Base-by-base conservation (phyloP, 805 yeast species). In the Lachancea cidri region DNA sequence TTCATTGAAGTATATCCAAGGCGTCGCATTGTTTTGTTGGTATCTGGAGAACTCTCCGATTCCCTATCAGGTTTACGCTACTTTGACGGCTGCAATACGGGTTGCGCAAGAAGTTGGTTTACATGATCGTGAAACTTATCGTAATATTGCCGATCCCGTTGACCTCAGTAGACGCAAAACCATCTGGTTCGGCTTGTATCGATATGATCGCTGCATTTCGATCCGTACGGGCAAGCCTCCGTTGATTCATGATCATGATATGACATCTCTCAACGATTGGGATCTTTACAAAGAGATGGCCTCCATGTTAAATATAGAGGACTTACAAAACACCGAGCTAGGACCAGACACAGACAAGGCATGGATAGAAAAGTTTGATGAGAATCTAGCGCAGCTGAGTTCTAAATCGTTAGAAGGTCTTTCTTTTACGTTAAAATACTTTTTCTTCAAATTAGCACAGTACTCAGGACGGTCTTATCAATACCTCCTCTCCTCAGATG, bases 101-200 rank as follows among this genome's bases (percentile, higher is more conserved):
- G 66, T 67, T 39, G 78, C 79, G 0, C 73, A 68, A 39, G 77
- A 73, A 27, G 48, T 76, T 48, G 84, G 84, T 0, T 60, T 80
- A 5, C 76, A 79, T 46, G 59, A 79, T 33, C 58, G 55, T 3
- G 83, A 77, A 38, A 45, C 70, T 1, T 64, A 66, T 36, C 48
- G 53, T 5, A 65, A 67, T 1, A 45, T 72, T 6, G 13, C 15
- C 32, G 43, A 34, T 13, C 35, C 43, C 5, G 20, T 14, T 6
- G 43, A 40, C 14, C 20, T 30, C 4, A 17, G 29, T 14, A 35
- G 32, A 17, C 38, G 39, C 17, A 36, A 29, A 5, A 14, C 16
- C 5, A 14, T 35, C 13, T 40, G 43, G 43, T 17, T 29, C 14
- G 22, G 17, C 17, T 17, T 34, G 4, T 74, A 68, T 48, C 44